Evolutionary conservation across 768 basidiomycete species (phyloP).

Genomic region (Leccinum rimulosum): DNA sequence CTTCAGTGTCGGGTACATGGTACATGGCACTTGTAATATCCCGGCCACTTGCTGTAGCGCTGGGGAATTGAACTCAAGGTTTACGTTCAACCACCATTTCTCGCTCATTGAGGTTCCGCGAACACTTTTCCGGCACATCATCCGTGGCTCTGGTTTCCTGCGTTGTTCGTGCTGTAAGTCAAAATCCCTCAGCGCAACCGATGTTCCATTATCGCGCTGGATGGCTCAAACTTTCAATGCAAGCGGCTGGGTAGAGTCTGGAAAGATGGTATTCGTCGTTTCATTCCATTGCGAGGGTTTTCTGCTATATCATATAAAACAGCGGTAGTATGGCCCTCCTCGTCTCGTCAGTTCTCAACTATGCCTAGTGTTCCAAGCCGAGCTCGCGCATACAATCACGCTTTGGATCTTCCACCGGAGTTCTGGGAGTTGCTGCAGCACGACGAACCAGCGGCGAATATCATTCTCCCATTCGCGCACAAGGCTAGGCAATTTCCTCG

Average conservation of each 20-base stretch:
- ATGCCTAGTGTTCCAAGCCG: constrained; percentile 18
- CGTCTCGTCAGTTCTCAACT: constrained; percentile 18
- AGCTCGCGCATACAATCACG: constrained; percentile 4
- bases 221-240: constrained; percentile 16
- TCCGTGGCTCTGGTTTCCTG: constrained; percentile 12
- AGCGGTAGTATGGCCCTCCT: not conserved
- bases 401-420: constrained; percentile 15
- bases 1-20: not conserved
- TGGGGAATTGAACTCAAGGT: not conserved
- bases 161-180: not conserved
- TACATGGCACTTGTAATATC: not conserved
- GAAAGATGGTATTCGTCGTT: not conserved
- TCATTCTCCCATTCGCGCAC: constrained; percentile 40
- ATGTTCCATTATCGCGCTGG: constrained; percentile 16
- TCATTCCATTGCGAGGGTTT: not conserved
- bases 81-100: not conserved
- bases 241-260: not conserved
- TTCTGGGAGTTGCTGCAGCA: constrained; percentile 32
- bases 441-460: constrained; percentile 37
- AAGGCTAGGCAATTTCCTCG: constrained; percentile 20
- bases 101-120: constrained; percentile 1
- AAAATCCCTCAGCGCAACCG: not conserved
- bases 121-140: not conserved
- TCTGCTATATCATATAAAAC: constrained; percentile 9
- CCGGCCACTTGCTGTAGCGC: constrained; percentile 4